phyloP scores from a whole-genome alignment of 2,329 filamentous ascomycete genomes.

The Coniella vitis region DNA sequence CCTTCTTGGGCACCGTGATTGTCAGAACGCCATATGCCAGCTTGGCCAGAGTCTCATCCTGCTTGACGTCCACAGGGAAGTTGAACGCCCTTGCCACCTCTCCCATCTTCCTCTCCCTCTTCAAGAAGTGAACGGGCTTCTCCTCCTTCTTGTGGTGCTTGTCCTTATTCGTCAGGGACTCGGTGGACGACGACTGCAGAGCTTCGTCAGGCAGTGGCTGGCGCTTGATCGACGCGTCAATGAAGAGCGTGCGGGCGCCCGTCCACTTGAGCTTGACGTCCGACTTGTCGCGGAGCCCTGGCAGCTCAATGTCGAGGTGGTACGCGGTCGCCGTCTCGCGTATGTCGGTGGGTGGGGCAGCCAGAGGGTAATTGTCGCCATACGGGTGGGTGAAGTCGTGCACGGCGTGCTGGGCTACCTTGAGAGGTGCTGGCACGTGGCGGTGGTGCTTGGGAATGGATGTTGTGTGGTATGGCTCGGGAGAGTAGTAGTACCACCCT shows the following conservation, averaged over 20 bases:
- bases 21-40: background rate
- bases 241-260: background rate
- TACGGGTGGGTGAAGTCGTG: background rate
- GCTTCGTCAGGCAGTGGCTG: background rate
- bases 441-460: background rate
- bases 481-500: background rate
- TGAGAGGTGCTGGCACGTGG: background rate
- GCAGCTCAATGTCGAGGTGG: constrained; percentile 1
- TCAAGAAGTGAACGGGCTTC: background rate
- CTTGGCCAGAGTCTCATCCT: constrained; percentile 2
- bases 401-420: constrained; percentile 1
- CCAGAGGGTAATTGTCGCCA: background rate
- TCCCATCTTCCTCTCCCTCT: constrained; percentile 2
- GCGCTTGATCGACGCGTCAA: background rate
- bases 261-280: constrained; percentile 1
- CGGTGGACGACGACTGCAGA: background rate
- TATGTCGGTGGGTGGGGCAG: background rate
- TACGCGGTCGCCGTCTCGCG: background rate
- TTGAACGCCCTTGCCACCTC: background rate
- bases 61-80: background rate
- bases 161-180: background rate
- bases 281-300: background rate
- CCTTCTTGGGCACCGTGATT: constrained; percentile 1
- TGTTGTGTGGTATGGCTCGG: constrained; percentile 2
- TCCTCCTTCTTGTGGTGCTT: background rate